Conservation (phyloP, 148 eudicot genomes). For the Vaccinium myrtillus region DNA sequence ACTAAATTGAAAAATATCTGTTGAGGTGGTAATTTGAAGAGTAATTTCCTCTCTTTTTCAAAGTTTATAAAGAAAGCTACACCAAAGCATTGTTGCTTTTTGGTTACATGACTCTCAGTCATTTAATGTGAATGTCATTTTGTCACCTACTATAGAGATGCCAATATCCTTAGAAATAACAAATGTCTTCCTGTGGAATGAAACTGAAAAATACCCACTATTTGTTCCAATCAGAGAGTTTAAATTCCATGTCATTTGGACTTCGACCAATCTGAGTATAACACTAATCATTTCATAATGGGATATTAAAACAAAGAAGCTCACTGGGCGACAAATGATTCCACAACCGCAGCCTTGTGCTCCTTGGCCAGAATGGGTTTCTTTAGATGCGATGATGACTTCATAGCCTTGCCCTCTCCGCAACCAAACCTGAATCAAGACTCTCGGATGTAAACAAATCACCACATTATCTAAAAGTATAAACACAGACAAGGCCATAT, state of each 20-base stretch:
- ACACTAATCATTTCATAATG: background rate
- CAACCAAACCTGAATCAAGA: background rate
- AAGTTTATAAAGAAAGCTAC: background rate
- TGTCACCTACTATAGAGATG: background rate
- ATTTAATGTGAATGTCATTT: background rate
- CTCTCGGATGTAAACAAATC: background rate
- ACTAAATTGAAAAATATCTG: background rate
- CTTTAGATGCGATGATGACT: slow-evolving; percentile 8
- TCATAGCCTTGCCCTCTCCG: background rate
- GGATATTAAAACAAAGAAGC: background rate
- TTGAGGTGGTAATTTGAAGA: background rate
- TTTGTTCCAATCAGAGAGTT: background rate
- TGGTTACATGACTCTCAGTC: background rate
- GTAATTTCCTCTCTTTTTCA: background rate
- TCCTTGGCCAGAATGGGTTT: background rate
- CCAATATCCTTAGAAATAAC: background rate
- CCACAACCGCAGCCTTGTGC: slow-evolving; percentile 1
- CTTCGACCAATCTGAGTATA: background rate
- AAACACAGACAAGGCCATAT: background rate
- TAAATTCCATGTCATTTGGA: background rate
- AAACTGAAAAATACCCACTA: slow-evolving; percentile 2
- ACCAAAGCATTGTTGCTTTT: background rate
- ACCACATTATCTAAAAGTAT: background rate
- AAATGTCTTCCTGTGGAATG: background rate
- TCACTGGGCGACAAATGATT: slow-evolving; percentile 13